Conservation (phyloP, 805 yeast genomes). For the Kodamaea neixiangensis region DNA sequence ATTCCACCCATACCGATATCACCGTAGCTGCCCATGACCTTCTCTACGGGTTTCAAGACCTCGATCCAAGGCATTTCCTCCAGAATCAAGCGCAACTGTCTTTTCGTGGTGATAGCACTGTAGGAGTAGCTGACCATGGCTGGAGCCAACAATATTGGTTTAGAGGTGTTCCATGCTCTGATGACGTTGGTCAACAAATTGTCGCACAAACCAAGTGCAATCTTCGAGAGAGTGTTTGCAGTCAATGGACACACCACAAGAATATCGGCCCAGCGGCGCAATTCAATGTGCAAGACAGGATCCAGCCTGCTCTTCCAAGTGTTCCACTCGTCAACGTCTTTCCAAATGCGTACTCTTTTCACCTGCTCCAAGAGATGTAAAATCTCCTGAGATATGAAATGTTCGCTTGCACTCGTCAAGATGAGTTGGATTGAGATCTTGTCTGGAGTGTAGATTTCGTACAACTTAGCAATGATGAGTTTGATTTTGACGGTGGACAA, state of each 20-base stretch:
- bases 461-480: conserved; percentile 51
- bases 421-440: conserved; percentile 55
- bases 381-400: conserved; percentile 50
- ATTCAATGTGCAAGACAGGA: conserved; percentile 92
- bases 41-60: conserved; percentile 91
- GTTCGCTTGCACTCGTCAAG: conserved; percentile 54
- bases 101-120: conserved; percentile 83
- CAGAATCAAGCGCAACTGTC: conserved; percentile 71
- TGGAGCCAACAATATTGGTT: conserved; percentile 89
- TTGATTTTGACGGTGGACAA: conserved; percentile 53
- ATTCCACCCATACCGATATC: conserved; percentile 99
- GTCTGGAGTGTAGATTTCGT: conserved; percentile 52
- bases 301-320: conserved; percentile 83
- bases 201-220: conserved; percentile 89
- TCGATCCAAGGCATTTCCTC: conserved; percentile 97
- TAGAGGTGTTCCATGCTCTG: conserved; percentile 93
- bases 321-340: conserved; percentile 61
- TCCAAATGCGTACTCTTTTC: conserved; percentile 52
- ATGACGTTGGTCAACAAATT: conserved; percentile 86
- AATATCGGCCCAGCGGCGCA: conserved; percentile 96
- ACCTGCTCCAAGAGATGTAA: conserved; percentile 39
- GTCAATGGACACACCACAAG: conserved; percentile 91
- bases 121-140: conserved; percentile 94
- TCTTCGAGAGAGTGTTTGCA: conserved; percentile 89
- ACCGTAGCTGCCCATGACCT: conserved; percentile 89